Evolutionary conservation across 108 stramenopile genomes (phyloP), one percentile per base, ranked within the genome.

Genomic region (Cylindrotheca fusiformis): DNA sequence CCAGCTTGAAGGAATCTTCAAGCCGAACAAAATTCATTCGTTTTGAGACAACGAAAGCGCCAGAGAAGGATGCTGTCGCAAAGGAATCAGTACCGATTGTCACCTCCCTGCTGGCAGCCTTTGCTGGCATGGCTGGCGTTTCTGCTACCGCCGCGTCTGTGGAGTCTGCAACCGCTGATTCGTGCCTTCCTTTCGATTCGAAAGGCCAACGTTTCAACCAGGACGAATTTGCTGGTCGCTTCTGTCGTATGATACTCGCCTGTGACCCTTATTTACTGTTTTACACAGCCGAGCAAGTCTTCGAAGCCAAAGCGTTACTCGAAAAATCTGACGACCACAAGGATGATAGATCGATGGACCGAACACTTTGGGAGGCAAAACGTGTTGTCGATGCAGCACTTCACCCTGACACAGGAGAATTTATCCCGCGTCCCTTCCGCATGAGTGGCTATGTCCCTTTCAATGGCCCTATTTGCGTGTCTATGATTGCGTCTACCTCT

Each of bases 321-420:
- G 66, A 82, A 6, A 54, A 63, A 24, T 80, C 69, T 36, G 58
- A 75, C 31, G 24, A 63, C 22, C 28, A 47, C 44, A 22, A 45
- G 12, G 61, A 62, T 52, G 61, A 56, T 59, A 68, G 44, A 52
- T 20, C 19, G 32, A 69, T 31, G 69, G 53, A 73, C 50, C 68
- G 58, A 21, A 19, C 30, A 29, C 50, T 78, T 24, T 83, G 82
- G 82, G 82, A 83, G 60, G 75, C 82, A 1, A 41, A 76, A 50
- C 70, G 89, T 4, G 72, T 91, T 28, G 67, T 68, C 1, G 75
- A 76, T 25, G 67, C 84, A 3, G 90, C 95, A 5, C 64, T 96
- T 36, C 97, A 97, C 68, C 97, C 97, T 12, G 94, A 96, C 27
- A 95, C 95, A 12, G 88, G 87, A 19, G 92, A 96, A 60, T 55